Base-by-base conservation (phyloP, 1,284 basidiomycete species). In the Apiotrichum laibachii region DNA sequence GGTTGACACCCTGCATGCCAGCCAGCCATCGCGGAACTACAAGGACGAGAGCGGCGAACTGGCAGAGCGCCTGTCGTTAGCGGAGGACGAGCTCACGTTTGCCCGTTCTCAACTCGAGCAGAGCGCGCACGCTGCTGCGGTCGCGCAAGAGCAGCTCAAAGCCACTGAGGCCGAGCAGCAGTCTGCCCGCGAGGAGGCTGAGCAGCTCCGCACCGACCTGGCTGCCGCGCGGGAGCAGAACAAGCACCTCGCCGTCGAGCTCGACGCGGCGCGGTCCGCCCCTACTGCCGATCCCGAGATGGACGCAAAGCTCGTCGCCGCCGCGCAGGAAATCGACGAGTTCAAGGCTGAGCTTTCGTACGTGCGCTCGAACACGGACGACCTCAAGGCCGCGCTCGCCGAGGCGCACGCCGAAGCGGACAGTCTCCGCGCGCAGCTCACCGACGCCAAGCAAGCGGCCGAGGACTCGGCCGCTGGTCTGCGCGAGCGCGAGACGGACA, bases 321-420 rank as follows among this genome's bases (percentile, higher is more conserved):
- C 49, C 16, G 11, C 18, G n/a, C 49, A 50, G 37, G 49, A 50
- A 21, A 50, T 50, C 51, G 18, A 40, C 39, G 50, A 51, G 22
- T 42, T 42, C 39, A 51, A 50, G 49, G 21, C 49, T 9, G 35
- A 39, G 35, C 34, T 50, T 2, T 19, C 21, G 4, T 13, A 26
- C n/a, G 21, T 22, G 10, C 35, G 4, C 15, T 35, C 21, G 12
- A 40, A 11, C 10, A 31, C 7, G 18, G 12, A 11, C 15, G 16
- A 43, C 19, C 22, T 42, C 9, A 37, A 51, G 16, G 15, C n/a
- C 9, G 39, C 39, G 21, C 50, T 51, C 22, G 22, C 19, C 26
- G 22, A 50, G 37, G 49, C 49, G 19, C 35, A 50, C 19, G 35
- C 13, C 35, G 37, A 50, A 9, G 37, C 19, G n/a, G 49, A 37